Evolutionary conservation across 345 rosid species (phyloP), one percentile per base, ranked within the genome.

Genomic region (Arabis alpina): DNA sequence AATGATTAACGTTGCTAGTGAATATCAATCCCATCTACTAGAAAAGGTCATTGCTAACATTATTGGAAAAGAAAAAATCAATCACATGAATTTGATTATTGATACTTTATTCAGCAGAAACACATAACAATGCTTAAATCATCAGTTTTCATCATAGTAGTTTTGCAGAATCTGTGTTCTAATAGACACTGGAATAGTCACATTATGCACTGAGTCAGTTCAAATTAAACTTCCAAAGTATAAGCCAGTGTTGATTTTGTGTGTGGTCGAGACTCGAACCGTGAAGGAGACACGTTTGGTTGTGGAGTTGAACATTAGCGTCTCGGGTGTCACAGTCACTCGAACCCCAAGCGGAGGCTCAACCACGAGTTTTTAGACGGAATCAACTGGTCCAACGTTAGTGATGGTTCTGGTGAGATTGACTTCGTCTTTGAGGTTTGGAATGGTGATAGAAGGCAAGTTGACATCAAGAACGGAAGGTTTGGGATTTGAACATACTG

Each of bases 361-460:
- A 15, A 82, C 54, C 12, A 72, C 8, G 6, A 58, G 54, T 44
- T 41, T 63, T 69, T 84, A 86, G 4, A 58, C 41, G 8, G 85
- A 83, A 32, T 53, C 54, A 6, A 79, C 36, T 9, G 66, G 57
- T 14, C 89, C 87, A 9, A 75, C 84, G 15, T 87, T 84, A 41
- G 79, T 87, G 19, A 87, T 81, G 0, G 79, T 81, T 76, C 91
- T 73, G 2, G 75, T 68, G 48, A 66, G 68, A 44, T 48, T 49
- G 10, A 43, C 60, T 28, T 57, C 69, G 42, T 61, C 73, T 70
- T 57, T 60, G n/a, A 60, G 72, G 24, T 67, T 36, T 60, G 69
- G 82, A 48, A 56, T 77, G 28, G 84, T 54, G 68, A 87, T 76
- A 1, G 86, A 80, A 36, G 89, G 89, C 42, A 80, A 72, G 61